phyloP scores from a whole-genome alignment of 768 basidiomycete species.

The Auriculariales sp. region DNA sequence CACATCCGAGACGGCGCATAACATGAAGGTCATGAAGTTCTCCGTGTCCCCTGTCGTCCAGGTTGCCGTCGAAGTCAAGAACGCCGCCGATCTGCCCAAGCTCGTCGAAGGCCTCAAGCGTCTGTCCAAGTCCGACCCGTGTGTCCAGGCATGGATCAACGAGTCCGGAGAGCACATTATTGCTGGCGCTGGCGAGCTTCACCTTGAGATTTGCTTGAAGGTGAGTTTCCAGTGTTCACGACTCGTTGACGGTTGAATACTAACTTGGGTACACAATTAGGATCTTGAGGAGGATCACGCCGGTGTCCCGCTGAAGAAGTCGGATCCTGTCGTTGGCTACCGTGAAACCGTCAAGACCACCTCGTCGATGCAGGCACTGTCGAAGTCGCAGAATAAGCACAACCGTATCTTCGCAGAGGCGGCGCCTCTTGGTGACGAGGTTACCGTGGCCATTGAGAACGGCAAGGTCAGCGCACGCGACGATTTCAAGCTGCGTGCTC shows the following conservation, averaged over 20 bases:
- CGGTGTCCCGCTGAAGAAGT: constrained; percentile 96
- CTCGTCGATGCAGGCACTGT: constrained; percentile 89
- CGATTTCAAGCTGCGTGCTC: constrained; percentile 94
- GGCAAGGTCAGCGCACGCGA: constrained; percentile 83
- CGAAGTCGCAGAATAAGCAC: constrained; percentile 99
- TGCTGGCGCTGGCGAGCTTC: constrained; percentile 97
- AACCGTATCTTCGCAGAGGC: constrained; percentile 96
- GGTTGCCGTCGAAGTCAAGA: constrained; percentile 99
- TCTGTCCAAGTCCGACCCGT: constrained; percentile 98
- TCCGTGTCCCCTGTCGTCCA: constrained; percentile 99
- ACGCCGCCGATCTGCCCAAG: constrained; percentile 96
- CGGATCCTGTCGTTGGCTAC: constrained; percentile 94
- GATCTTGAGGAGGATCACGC: constrained; percentile 99
- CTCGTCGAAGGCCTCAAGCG: constrained; percentile 99
- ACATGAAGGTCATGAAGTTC: constrained; percentile 99
- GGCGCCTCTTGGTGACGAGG: constrained; percentile 83
- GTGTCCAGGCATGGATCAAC: constrained; percentile 87
- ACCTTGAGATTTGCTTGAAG: constrained; percentile 99
- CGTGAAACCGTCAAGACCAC: constrained; percentile 95
- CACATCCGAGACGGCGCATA: constrained; percentile 95
- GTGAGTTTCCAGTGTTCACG: constrained; percentile 20
- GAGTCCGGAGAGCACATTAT: constrained; percentile 97
- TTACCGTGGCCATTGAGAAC: constrained; percentile 79
- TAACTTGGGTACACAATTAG: constrained; percentile 22
- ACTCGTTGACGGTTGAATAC: not conserved